Conservation (phyloP, 1,284 basidiomycete species). For the Sparassis latifolia region DNA sequence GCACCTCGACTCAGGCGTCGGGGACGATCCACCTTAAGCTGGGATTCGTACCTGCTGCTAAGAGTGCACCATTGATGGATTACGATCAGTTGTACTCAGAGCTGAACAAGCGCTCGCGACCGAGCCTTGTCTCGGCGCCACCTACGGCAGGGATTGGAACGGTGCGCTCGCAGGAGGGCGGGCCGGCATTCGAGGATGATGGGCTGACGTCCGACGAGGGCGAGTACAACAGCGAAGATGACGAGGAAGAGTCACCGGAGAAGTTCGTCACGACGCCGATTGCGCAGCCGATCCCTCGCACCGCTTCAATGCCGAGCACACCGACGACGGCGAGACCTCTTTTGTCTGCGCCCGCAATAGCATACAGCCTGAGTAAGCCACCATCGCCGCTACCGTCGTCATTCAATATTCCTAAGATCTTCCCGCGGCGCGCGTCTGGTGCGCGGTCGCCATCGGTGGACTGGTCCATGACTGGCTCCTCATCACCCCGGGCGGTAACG, state of each 20-base stretch:
- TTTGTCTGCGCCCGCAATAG: not conserved
- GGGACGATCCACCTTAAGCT: slow-evolving; percentile 71
- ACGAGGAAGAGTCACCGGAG: slow-evolving; percentile 25
- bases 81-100: slow-evolving; percentile 60
- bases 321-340: slow-evolving; percentile 14
- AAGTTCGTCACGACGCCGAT: slow-evolving; percentile 1
- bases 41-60: slow-evolving; percentile 59
- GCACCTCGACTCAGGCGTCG: slow-evolving; percentile 50
- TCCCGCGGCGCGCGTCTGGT: slow-evolving; percentile 29
- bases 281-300: slow-evolving; percentile 11
- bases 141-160: slow-evolving; percentile 89
- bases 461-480: slow-evolving; percentile 12
- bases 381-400: slow-evolving; percentile 13
- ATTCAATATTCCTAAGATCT: slow-evolving; percentile 30
- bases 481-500: slow-evolving; percentile 1
- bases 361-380: slow-evolving; percentile 12
- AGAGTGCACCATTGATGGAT: slow-evolving; percentile 28
- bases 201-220: slow-evolving; percentile 61
- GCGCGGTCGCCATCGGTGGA: slow-evolving; percentile 28
- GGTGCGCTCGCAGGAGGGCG: slow-evolving; percentile 57
- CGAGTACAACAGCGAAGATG: slow-evolving; percentile 32
- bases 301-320: slow-evolving; percentile 16
- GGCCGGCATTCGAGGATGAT: slow-evolving; percentile 66
- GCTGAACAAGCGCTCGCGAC: slow-evolving; percentile 57
- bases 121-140: slow-evolving; percentile 70